Evolutionary conservation across 805 yeast species (phyloP), one percentile per base, ranked within the genome.

Genomic region (Yamadazyma kitorensis): DNA sequence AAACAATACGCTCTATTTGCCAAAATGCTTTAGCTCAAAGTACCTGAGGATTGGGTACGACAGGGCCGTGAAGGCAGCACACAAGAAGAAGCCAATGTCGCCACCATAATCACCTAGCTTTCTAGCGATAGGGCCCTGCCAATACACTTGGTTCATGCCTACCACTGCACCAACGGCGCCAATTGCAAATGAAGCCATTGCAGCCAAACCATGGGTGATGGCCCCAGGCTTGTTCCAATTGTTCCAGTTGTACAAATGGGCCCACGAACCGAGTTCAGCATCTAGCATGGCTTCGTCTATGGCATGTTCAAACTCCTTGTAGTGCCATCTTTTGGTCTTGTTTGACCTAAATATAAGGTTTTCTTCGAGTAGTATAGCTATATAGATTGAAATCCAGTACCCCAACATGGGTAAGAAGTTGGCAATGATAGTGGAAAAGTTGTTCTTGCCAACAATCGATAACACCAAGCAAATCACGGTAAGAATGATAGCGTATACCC

Each of bases 371-470:
- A 76, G 61, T 57, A 89, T 79, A 30, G 85, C 77, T 49, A 76
- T 77, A 66, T 88, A 89, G 51, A 88, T 82, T 40, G 95, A 85
- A 54, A 88, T 72, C 77, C 91, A 88, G 72, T 89, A 89, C 45
- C 86, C 91, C 58, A 89, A 87, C 57, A 88, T 66, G 66, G 86
- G 80, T 96, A 89, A 86, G 66, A 89, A 89, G 64, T 86, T 78
- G 39, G 73, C 70, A 82, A 89, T 82, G 50, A 85, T 87, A 4
- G 57, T 49, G 36, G 70, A 75, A 59, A 89, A 87, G 42, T 72
- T 59, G 61, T 86, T 82, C 51, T 89, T 95, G 34, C 69, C 57
- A 27, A 84, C 48, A 26, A 95, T 80, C 95, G 96, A 88, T 31
- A 80, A 47, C 30, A 82, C 74, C 42, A 62, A 48, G 44, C 55